Percentiles rank a stretch among this genome's conserved stretches.
phyloP scores from a whole-genome alignment of 805 yeast species.

The Candida taoyuanica region DNA sequence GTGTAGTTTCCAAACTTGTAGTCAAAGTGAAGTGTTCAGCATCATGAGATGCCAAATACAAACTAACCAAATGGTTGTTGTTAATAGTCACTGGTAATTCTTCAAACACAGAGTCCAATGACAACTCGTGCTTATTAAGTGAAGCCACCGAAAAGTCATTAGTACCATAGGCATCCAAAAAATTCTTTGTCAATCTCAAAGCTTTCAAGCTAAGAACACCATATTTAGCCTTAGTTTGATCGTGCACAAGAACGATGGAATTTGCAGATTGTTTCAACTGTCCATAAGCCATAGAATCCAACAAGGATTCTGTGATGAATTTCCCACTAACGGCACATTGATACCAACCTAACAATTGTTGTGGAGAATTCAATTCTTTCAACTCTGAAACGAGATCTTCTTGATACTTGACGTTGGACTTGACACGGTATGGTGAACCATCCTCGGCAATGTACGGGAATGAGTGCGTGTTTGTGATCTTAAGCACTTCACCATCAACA shows the following conservation, averaged over 20 bases:
- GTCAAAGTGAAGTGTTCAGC: slow-evolving; percentile 20
- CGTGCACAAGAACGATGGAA: slow-evolving; percentile 57
- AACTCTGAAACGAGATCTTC: slow-evolving; percentile 60
- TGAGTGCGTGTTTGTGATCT: slow-evolving; percentile 57
- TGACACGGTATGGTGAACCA: slow-evolving; percentile 55
- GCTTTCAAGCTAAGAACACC: slow-evolving; percentile 65
- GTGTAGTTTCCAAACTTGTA: slow-evolving; percentile 17
- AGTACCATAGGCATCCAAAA: slow-evolving; percentile 43
- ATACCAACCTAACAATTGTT: slow-evolving; percentile 79
- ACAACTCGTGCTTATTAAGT: slow-evolving; percentile 54
- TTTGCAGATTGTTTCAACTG: slow-evolving; percentile 52
- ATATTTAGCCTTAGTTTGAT: slow-evolving; percentile 61
- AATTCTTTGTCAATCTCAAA: slow-evolving; percentile 59
- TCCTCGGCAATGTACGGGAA: slow-evolving; percentile 59
- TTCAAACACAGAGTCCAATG: slow-evolving; percentile 61
- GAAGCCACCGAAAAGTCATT: slow-evolving; percentile 64
- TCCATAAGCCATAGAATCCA: slow-evolving; percentile 64
- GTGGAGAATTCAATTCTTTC: slow-evolving; percentile 58
- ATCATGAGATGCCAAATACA: slow-evolving; percentile 40
- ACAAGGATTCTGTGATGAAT: slow-evolving; percentile 57
- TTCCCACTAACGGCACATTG: slow-evolving; percentile 66
- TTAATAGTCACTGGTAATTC: slow-evolving; percentile 64
- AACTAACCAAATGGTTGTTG: slow-evolving; percentile 63
- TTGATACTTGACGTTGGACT: slow-evolving; percentile 63
- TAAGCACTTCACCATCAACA: slow-evolving; percentile 42